Evolutionary conservation across 306 rosid species (phyloP), one percentile per base, ranked within the genome.

Genomic region (Pachyrhizus erosus): DNA sequence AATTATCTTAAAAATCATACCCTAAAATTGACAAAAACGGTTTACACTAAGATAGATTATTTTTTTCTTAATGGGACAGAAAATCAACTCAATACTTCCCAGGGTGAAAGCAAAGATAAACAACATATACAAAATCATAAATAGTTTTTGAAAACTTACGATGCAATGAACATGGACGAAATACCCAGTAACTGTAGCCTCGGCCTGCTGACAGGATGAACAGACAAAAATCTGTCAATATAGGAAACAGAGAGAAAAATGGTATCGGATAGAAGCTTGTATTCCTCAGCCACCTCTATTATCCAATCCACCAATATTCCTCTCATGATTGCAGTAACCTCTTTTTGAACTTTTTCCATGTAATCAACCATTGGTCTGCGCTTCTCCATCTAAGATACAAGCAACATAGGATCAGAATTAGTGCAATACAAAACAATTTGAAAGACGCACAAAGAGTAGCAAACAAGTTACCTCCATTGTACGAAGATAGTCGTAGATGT

Each of bases 251-350:
- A 58, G 40, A 91, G 95, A 73, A 74, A 84, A 18, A 93, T 84
- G 11, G 97, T 89, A 15, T 95, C 97, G 0, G 97, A 48, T 27
- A 86, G 85, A 26, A 95, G 98, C 82, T 89, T 88, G 77, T 89
- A 89, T 15, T 93, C 92, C 39, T 93, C 97, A 0, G 91, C 97
- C 71, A 95, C 93, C 5, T 90, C 93, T 4, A 91, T 95, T 58
- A 95, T 79, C 98, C 98, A 94, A 79, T 92, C 98, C 7, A 95
- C 91, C 73, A 93, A 78, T 9, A 84, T 70, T 11, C 92, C 98
- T 77, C 98, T 93, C 96, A 87, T 90, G 45, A 83, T 84, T 0
- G 91, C 64, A 54, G 88, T 85, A 23, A 94, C 51, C 17, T 89
- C 94, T 7, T 21, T 84, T 88, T 93, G 97, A 86, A 91, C 68